phyloP scores from a whole-genome alignment of 2,329 filamentous ascomycete genomes.

The Paecilomyces sp. region DNA sequence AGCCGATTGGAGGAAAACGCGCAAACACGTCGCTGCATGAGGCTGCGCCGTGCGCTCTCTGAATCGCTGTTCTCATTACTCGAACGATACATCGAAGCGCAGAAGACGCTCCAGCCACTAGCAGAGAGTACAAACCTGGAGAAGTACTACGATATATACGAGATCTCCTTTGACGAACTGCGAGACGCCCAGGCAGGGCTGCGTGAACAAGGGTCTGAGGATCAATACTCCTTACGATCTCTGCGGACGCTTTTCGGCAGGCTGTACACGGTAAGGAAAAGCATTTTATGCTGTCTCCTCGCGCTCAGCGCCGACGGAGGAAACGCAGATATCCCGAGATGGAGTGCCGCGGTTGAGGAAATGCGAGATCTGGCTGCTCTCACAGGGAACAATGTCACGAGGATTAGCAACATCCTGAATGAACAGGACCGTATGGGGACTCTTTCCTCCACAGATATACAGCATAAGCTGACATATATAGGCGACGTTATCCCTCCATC shows the following conservation, averaged over 20 bases:
- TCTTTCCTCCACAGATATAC: conserved; percentile 4
- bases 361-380: conserved; percentile 59
- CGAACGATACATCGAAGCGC: conserved; percentile 64
- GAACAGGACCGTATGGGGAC: conserved; percentile 67
- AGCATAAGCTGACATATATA: conserved; percentile 15
- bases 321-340: conserved; percentile 67
- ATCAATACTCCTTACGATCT: conserved; percentile 68
- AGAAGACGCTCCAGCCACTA: conserved; percentile 61
- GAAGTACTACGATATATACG: conserved; percentile 87
- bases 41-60: conserved; percentile 69
- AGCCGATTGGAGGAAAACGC: conserved; percentile 80
- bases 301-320: conserved; percentile 78
- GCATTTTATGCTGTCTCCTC: conserved; percentile 81
- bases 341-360: conserved; percentile 70
- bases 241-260: conserved; percentile 76
- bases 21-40: conserved; percentile 69
- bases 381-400: conserved; percentile 57
- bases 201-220: conserved; percentile 61
- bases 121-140: conserved; percentile 76
- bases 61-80: conserved; percentile 64
- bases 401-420: conserved; percentile 61
- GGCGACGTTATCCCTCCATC: conserved; percentile 42
- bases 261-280: conserved; percentile 71
- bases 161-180: conserved; percentile 67
- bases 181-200: conserved; percentile 62